Percentiles rank a stretch among this genome's conserved stretches.
Evolutionary conservation across 2,329 filamentous ascomycete genomes (phyloP).

Genomic region (Ilyonectria sp.): DNA sequence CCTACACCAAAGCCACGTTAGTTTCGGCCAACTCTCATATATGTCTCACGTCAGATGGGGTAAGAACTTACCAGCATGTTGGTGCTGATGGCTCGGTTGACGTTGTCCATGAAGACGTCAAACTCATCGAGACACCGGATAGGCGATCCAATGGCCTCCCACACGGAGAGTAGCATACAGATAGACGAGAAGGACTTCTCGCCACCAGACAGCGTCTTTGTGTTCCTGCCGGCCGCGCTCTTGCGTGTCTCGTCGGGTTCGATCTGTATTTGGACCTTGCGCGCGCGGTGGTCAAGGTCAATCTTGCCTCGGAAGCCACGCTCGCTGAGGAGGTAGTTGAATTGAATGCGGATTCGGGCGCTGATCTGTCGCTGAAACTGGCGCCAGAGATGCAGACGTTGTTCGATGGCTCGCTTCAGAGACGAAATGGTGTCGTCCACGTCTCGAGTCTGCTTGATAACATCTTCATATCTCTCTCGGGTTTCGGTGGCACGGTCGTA

Average conservation of each 20-base stretch:
- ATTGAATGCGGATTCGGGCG: conserved; percentile 86
- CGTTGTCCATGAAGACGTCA: conserved; percentile 99
- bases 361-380: conserved; percentile 89
- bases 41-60: conserved; percentile 22
- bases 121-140: conserved; percentile 97
- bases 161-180: conserved; percentile 91
- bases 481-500: conserved; percentile 62
- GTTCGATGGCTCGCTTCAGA: conserved; percentile 73
- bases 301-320: conserved; percentile 89
- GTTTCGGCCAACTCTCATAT: not conserved
- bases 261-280: conserved; percentile 83
- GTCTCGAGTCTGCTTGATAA: conserved; percentile 59
- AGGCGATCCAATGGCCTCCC: conserved; percentile 98
- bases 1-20: conserved; percentile 62
- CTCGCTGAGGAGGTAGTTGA: conserved; percentile 90
- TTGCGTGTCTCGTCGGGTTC: conserved; percentile 79
- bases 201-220: conserved; percentile 93
- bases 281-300: conserved; percentile 81
- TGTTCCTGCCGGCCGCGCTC: conserved; percentile 81
- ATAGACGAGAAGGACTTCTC: conserved; percentile 99
- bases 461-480: conserved; percentile 59
- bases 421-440: conserved; percentile 58
- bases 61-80: conserved; percentile 83
- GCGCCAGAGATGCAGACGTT: conserved; percentile 83
- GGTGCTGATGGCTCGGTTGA: conserved; percentile 94